phyloP scores from a whole-genome alignment of 2,329 filamentous ascomycete genomes.

The Dactylellina leptospora region DNA sequence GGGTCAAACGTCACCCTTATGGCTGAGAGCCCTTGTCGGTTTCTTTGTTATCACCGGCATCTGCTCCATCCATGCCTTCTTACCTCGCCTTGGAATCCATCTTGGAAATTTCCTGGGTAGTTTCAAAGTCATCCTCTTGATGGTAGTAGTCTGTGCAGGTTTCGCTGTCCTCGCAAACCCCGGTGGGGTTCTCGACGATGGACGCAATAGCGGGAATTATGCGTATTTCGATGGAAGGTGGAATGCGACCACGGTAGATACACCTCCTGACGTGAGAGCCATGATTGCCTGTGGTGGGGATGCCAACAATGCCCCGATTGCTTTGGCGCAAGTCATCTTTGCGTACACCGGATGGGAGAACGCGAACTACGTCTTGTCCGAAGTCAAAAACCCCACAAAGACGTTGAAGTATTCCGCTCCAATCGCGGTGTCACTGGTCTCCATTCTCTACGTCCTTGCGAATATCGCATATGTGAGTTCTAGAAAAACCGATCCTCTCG shows the following conservation, averaged over 20 bases:
- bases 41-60: slow-evolving; percentile 54
- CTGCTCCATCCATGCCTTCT: slow-evolving; percentile 59
- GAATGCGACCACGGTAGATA: slow-evolving; percentile 48
- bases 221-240: slow-evolving; percentile 38
- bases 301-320: slow-evolving; percentile 46
- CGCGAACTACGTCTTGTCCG: slow-evolving; percentile 70
- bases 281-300: slow-evolving; percentile 39
- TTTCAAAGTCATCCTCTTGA: slow-evolving; percentile 59
- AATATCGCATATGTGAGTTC: slow-evolving; percentile 68
- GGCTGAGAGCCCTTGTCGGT: slow-evolving; percentile 37
- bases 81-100: slow-evolving; percentile 59
- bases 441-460: slow-evolving; percentile 70
- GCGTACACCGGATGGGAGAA: slow-evolving; percentile 73
- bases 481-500: not conserved
- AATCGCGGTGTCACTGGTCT: slow-evolving; percentile 68
- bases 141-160: slow-evolving; percentile 59
- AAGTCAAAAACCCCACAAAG: slow-evolving; percentile 67
- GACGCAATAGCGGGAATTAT: slow-evolving; percentile 40
- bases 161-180: slow-evolving; percentile 58
- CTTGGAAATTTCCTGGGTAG: slow-evolving; percentile 59
- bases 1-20: slow-evolving; percentile 25
- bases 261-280: slow-evolving; percentile 23
- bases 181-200: slow-evolving; percentile 19
- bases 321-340: slow-evolving; percentile 68
- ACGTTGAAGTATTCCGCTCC: slow-evolving; percentile 69